Evolutionary conservation across 495 filamentous ascomycete genomes (phyloP).

Genomic region (Astrothelium subdiscretum): DNA sequence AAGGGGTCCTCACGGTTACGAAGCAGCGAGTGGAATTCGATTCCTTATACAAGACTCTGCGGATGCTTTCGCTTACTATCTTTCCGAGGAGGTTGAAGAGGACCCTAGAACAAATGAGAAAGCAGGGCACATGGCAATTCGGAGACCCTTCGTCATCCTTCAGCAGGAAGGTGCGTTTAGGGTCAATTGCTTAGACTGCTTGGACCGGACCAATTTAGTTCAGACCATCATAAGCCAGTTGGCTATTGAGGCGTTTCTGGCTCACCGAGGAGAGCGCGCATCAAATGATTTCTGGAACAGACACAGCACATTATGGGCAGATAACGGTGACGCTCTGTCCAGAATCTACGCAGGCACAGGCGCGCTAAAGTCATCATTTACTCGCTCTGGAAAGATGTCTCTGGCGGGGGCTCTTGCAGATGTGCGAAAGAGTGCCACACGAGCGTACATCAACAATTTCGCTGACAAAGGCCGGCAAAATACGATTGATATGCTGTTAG

Average conservation of each 20-base stretch:
- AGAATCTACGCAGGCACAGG: constrained; percentile 96
- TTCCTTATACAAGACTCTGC: constrained; percentile 61
- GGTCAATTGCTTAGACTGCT: constrained; percentile 91
- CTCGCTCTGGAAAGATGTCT: constrained; percentile 92
- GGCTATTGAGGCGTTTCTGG: constrained; percentile 71
- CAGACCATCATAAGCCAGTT: constrained; percentile 90
- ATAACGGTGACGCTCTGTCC: constrained; percentile 90
- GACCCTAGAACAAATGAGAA: constrained; percentile 13
- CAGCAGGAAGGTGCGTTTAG: constrained; percentile 92
- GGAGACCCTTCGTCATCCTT: constrained; percentile 55
- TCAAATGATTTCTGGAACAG: constrained; percentile 75
- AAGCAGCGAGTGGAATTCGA: constrained; percentile 69
- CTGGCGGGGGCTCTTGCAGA: constrained; percentile 89
- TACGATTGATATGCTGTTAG: constrained; percentile 85
- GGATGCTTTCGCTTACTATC: constrained; percentile 79
- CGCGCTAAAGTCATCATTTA: constrained; percentile 90
- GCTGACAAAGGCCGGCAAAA: constrained; percentile 85
- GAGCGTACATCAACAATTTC: constrained; percentile 95
- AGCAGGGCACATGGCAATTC: constrained; percentile 25
- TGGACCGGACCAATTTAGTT: constrained; percentile 91
- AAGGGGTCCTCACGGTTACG: constrained; percentile 75
- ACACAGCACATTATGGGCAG: constrained; percentile 92
- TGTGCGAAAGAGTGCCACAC: constrained; percentile 82
- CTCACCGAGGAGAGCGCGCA: constrained; percentile 51
- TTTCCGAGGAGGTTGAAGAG: constrained; percentile 60